Evolutionary conservation across 805 yeast species (phyloP).

Genomic region (Schwanniomyces yamadae): DNA sequence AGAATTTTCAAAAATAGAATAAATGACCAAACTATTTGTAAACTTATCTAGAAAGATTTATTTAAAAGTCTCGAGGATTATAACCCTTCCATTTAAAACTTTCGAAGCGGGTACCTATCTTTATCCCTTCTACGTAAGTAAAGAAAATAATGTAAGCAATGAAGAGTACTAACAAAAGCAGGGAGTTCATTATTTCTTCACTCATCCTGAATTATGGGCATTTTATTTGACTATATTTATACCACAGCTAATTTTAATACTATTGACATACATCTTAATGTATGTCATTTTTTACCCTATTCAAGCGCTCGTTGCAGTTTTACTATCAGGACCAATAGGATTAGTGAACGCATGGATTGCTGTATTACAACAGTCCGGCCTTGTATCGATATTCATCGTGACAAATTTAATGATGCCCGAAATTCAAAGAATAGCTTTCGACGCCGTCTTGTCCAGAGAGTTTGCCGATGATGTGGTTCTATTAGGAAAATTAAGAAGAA

Average conservation of each 20-base stretch:
- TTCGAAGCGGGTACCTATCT: slow-evolving; percentile 18
- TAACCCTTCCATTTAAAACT: slow-evolving; percentile 8
- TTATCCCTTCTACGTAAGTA: slow-evolving; percentile 24
- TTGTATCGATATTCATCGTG: slow-evolving; percentile 42
- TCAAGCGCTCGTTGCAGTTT: slow-evolving; percentile 38
- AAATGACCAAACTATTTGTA: neutral
- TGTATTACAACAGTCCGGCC: slow-evolving; percentile 42
- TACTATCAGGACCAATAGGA: slow-evolving; percentile 53
- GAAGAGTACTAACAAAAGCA: slow-evolving; percentile 11
- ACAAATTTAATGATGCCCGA: slow-evolving; percentile 45
- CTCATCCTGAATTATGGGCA: slow-evolving; percentile 47
- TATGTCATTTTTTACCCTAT: slow-evolving; percentile 45
- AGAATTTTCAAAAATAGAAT: too few relatives aligned
- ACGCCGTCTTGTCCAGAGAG: slow-evolving; percentile 45
- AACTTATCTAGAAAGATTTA: neutral
- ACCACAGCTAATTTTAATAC: slow-evolving; percentile 45
- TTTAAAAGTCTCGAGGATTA: slow-evolving; percentile 2
- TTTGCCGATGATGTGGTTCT: slow-evolving; percentile 46
- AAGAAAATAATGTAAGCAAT: neutral
- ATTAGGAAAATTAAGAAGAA: slow-evolving; percentile 33
- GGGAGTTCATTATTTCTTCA: slow-evolving; percentile 43
- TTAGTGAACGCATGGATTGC: slow-evolving; percentile 45
- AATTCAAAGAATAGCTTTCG: slow-evolving; percentile 48
- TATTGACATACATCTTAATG: slow-evolving; percentile 33
- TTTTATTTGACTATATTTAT: slow-evolving; percentile 41